A percentile compares a stretch with the other conserved stretches of the same genome.
Conservation (phyloP, 2,329 filamentous ascomycete species). For the Hymenoscyphus albidus region DNA sequence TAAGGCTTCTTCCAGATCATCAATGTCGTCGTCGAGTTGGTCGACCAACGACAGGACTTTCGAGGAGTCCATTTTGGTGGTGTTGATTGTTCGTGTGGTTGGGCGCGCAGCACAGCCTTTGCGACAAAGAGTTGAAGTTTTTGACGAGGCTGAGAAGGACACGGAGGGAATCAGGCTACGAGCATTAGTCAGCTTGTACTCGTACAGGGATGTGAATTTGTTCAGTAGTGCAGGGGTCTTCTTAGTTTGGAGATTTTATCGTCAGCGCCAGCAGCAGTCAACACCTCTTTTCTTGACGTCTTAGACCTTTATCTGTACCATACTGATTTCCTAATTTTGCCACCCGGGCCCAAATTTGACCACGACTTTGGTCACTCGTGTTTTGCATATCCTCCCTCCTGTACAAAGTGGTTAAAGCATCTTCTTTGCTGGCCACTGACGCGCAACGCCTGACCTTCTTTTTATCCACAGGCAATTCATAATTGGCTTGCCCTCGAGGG, state of each 20-base stretch:
- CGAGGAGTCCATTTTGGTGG: constrained; percentile 40
- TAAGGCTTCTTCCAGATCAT: constrained; percentile 71
- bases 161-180: not conserved
- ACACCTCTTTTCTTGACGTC: not conserved
- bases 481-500: not conserved
- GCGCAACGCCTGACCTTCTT: not conserved
- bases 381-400: not conserved
- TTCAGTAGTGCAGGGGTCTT: constrained; percentile 2
- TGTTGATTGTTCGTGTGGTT: constrained; percentile 2
- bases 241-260: constrained; percentile 3
- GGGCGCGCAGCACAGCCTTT: not conserved
- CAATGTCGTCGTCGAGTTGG: constrained; percentile 71
- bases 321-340: not conserved
- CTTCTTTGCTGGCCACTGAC: not conserved
- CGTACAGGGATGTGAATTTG: constrained; percentile 5
- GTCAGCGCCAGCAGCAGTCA: not conserved
- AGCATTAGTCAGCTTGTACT: constrained; percentile 3
- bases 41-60: constrained; percentile 32
- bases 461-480: not conserved
- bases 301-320: not conserved
- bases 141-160: not conserved
- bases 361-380: not conserved
- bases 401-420: not conserved
- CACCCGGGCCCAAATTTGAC: not conserved
- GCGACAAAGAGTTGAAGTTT: not conserved